These are phyloP conservation scores for Saccharomycopsis sp. DNA, from an alignment of 805 yeast species.

Conservation along the genomic window DNA sequence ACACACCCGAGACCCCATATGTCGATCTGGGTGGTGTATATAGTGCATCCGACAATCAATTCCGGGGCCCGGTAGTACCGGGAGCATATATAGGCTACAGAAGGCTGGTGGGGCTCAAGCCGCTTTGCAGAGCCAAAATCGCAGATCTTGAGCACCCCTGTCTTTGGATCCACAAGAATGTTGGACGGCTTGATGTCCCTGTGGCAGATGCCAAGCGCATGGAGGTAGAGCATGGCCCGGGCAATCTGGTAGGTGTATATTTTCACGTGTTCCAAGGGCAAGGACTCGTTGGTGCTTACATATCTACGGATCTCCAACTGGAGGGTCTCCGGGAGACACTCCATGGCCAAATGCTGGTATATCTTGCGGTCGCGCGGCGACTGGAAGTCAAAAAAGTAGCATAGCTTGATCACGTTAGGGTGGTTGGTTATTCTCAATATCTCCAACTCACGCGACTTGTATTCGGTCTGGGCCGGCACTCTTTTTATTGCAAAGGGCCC, in stretches of 20 bases:
- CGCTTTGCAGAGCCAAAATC: constrained; percentile 84
- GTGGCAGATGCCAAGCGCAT: constrained; percentile 74
- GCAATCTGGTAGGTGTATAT: constrained; percentile 75
- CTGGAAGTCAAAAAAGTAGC: constrained; percentile 64
- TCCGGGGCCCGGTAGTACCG: constrained; percentile 97
- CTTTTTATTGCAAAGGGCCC: constrained; percentile 83
- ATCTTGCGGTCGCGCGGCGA: constrained; percentile 56
- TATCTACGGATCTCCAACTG: constrained; percentile 70
- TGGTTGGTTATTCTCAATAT: constrained; percentile 68
- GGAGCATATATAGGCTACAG: constrained; percentile 92
- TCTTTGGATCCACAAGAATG: constrained; percentile 65
- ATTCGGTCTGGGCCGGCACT: constrained; percentile 84
- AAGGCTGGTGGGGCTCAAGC: constrained; percentile 72
- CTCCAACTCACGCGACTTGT: constrained; percentile 75
- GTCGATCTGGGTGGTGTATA: constrained; percentile 86
- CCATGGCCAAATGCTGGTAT: constrained; percentile 82
- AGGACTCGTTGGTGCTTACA: constrained; percentile 44
- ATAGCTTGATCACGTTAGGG: constrained; percentile 68
- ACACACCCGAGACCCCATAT: constrained; percentile 99
- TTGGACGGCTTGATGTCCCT: constrained; percentile 83
- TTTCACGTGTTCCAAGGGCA: constrained; percentile 70
- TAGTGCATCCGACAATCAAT: constrained; percentile 81
- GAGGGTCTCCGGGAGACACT: constrained; percentile 74
- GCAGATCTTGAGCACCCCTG: constrained; percentile 65
- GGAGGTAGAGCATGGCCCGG: constrained; percentile 76